Evolutionary conservation across 257 asterid species (phyloP).

Genomic region (Capsicum chinense): DNA sequence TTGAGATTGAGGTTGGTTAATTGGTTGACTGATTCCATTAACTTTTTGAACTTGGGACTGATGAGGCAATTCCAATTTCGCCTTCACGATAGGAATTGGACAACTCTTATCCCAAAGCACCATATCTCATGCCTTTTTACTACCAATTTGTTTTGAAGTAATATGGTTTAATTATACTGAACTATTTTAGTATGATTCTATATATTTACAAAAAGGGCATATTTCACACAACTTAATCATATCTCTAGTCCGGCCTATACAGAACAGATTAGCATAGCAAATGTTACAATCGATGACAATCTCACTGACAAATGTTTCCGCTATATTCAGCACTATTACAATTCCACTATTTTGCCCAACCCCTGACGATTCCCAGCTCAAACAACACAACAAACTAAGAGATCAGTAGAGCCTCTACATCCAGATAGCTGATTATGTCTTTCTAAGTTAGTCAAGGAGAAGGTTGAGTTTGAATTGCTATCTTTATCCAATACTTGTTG

Average conservation of each 20-base stretch:
- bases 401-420: neutral
- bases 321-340: neutral
- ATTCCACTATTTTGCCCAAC: neutral
- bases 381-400: neutral
- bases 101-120: neutral
- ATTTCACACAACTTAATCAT: conserved; percentile 15
- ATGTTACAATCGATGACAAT: conserved; percentile 16
- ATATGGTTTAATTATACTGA: neutral
- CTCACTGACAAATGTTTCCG: neutral
- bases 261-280: neutral
- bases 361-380: neutral
- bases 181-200: neutral
- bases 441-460: neutral
- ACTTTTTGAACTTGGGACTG: conserved; percentile 16
- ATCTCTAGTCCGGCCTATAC: conserved; percentile 1
- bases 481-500: neutral
- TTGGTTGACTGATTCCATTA: conserved; percentile 3
- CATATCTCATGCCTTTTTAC: neutral
- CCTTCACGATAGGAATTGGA: neutral
- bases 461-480: conserved; percentile 3
- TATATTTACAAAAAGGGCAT: neutral
- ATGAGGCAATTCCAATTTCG: neutral
- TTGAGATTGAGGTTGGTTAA: conserved; percentile 17
- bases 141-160: neutral
- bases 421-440: neutral